phyloP scores from a whole-genome alignment of 129 eudicot species.

The Cynara cardunculus region DNA sequence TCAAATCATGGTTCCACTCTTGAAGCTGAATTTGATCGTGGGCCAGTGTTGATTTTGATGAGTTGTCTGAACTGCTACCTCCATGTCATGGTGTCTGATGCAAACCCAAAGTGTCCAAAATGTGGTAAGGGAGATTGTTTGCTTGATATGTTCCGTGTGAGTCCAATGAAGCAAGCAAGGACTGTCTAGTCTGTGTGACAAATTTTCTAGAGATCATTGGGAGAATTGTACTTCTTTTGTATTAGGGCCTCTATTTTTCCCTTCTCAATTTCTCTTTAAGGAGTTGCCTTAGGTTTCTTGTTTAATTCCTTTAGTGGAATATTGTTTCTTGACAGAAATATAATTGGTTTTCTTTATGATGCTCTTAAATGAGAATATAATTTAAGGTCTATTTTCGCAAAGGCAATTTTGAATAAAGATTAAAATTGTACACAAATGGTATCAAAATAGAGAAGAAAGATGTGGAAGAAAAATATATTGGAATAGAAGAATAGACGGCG shows the following conservation, averaged over 20 bases:
- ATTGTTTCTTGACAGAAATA: not conserved
- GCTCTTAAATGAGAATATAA: not conserved
- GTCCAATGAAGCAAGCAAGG: not conserved
- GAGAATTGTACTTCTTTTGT: not conserved
- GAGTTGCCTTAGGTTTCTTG: not conserved
- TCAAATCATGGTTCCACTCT: not conserved
- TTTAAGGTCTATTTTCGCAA: not conserved
- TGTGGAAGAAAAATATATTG: not conserved
- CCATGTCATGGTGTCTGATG: constrained; percentile 17
- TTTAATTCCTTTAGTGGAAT: not conserved
- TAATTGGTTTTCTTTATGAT: not conserved
- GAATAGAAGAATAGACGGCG: not conserved
- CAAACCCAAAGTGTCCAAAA: constrained; percentile 15
- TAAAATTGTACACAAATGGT: not conserved
- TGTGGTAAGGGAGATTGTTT: constrained; percentile 17
- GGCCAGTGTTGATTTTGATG: not conserved
- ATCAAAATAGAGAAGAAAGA: not conserved
- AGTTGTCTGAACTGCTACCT: not conserved
- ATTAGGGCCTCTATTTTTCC: not conserved
- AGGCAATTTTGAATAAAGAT: not conserved
- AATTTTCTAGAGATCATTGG: not conserved
- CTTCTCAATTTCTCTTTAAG: not conserved
- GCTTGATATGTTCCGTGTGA: constrained; percentile 14
- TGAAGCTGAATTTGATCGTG: not conserved
- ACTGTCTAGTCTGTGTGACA: not conserved